A percentile compares a stretch with the other conserved stretches of the same genome.
These are phyloP conservation scores for Noccaea caerulescens DNA, from an alignment of 345 rosid genomes.

Conservation along the genomic window DNA sequence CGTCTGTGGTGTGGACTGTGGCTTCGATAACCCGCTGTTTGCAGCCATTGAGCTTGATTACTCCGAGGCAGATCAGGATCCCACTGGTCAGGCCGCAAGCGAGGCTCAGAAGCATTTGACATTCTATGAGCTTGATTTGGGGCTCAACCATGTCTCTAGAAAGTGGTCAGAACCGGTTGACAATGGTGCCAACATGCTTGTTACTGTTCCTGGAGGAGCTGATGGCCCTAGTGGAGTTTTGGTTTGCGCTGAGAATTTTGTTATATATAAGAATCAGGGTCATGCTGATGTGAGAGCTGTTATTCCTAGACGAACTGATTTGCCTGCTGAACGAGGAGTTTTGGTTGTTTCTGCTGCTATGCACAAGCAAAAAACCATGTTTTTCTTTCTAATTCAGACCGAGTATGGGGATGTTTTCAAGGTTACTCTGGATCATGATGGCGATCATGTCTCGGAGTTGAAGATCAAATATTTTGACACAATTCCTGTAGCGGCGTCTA, in stretches of 20 bases:
- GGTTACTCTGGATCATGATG: constrained; percentile 81
- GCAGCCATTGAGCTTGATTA: constrained; percentile 97
- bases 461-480: constrained; percentile 96
- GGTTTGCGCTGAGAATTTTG: constrained; percentile 97
- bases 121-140: constrained; percentile 87
- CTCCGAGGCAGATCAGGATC: constrained; percentile 92
- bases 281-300: constrained; percentile 91
- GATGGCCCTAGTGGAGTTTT: constrained; percentile 98
- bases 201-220: constrained; percentile 97
- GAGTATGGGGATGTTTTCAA: constrained; percentile 94
- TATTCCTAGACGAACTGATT: constrained; percentile 88
- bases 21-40: constrained; percentile 91
- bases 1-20: constrained; percentile 90
- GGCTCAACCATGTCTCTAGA: constrained; percentile 95
- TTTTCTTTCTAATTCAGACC: constrained; percentile 93
- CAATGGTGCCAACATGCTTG: constrained; percentile 96
- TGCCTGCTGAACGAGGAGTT: constrained; percentile 92
- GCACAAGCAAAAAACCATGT: constrained; percentile 86
- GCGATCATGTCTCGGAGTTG: constrained; percentile 75
- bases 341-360: constrained; percentile 90
- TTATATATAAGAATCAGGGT: constrained; percentile 93
- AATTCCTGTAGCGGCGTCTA: constrained; percentile 79
- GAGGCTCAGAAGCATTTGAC: constrained; percentile 99
- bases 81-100: constrained; percentile 79
- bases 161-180: constrained; percentile 97